Evolutionary conservation across 2,329 filamentous ascomycete genomes (phyloP), one percentile per base, ranked within the genome.

Genomic region (Colletotrichum nymphaeae): DNA sequence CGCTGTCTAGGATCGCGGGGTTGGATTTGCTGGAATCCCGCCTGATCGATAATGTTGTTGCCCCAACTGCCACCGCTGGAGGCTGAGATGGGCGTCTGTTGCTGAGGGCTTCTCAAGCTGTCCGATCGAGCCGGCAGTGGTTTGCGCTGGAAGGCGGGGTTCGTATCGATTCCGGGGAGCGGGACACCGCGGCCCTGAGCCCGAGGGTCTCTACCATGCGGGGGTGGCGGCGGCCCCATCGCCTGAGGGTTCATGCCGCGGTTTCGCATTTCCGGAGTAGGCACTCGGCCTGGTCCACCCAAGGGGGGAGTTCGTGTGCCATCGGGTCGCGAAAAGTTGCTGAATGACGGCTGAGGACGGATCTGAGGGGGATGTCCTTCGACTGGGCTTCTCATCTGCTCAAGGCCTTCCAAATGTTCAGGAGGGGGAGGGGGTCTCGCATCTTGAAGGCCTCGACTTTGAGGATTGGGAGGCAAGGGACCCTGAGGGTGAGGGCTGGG

Each of bases 1-100:
- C 64, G 75, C 63, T 69, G 66, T 55, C 72, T 74, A 65, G 77
- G 63, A 56, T 81, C 77, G 52, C 79, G 78, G 11, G 80, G 74
- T 57, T 80, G 81, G 8, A 90, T 82, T 73, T 85, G 83, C 32
- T 88, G 86, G 73, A 91, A 83, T 16, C 85, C 87, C 70, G 85
- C 85, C 76, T 87, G 84, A 64, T 87, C 84, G 65, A 87, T 82
- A n/a, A 84, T 77, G 70, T 84, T 81, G 26, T 81, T 80, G 14
- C 80, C 83, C 63, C 85, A 79, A 70, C 83, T 86, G 46, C 80
- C 80, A 67, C 78, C 80, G 60, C 82, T 86, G 12, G 83, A 82
- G 12, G 81, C 77, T 7, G 84, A 82, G 28, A 77, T 68, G 22
- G 84, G 82, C 70, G 80, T 79, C 35, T 76, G 42, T 4, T 19